Conservation (phyloP, 1,139 yeast species). For the Casaregolazyma lundiana region DNA sequence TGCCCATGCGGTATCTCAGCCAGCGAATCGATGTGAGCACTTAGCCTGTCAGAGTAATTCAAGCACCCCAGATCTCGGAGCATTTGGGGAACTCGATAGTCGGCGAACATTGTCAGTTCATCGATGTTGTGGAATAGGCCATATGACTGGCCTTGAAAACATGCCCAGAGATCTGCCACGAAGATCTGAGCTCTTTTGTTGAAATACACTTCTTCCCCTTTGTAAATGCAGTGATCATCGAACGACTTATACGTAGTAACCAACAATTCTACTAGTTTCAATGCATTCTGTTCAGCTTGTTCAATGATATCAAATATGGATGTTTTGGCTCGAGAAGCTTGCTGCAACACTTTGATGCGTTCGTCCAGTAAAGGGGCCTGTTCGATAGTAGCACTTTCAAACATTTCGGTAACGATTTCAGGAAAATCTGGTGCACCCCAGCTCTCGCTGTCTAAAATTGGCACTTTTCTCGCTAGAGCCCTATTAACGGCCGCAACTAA, state of each 20-base stretch:
- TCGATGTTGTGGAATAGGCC: slow-evolving; percentile 39
- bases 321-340: slow-evolving; percentile 32
- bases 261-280: slow-evolving; percentile 29
- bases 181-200: slow-evolving; percentile 41
- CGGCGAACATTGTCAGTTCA: slow-evolving; percentile 43
- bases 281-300: slow-evolving; percentile 31
- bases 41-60: slow-evolving; percentile 31
- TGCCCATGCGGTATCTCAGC: slow-evolving; percentile 29
- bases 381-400: slow-evolving; percentile 32
- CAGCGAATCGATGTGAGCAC: slow-evolving; percentile 20
- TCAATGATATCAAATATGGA: slow-evolving; percentile 28
- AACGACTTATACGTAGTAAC: slow-evolving; percentile 32
- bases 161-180: slow-evolving; percentile 42
- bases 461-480: slow-evolving; percentile 37
- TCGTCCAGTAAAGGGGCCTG: slow-evolving; percentile 34
- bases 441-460: slow-evolving; percentile 35
- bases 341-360: slow-evolving; percentile 33
- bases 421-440: slow-evolving; percentile 32
- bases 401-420: slow-evolving; percentile 27
- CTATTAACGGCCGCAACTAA: slow-evolving; percentile 40
- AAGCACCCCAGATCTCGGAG: slow-evolving; percentile 36
- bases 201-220: slow-evolving; percentile 29
- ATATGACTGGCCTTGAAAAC: slow-evolving; percentile 35
- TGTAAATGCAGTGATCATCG: slow-evolving; percentile 31
- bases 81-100: slow-evolving; percentile 43